Conservation (phyloP, 257 asterid genomes). For the Orobanche coerulescens region DNA sequence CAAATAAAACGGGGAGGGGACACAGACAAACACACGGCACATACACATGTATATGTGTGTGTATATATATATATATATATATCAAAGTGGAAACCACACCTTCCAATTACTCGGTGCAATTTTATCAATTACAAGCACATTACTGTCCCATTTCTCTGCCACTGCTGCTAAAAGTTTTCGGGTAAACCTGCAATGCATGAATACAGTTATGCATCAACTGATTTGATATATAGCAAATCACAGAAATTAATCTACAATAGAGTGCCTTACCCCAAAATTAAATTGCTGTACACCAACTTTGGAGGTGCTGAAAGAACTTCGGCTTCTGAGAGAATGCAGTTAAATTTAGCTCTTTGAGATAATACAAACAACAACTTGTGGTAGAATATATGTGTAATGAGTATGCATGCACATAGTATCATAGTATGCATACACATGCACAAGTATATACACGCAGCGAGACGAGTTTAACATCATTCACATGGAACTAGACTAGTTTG, state of each 20-base stretch:
- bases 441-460: background rate
- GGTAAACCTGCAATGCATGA: constrained; percentile 58
- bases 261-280: constrained; percentile 61
- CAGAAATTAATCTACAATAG: background rate
- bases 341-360: constrained; percentile 14
- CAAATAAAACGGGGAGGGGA: background rate
- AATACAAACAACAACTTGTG: background rate
- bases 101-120: constrained; percentile 76
- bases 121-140: constrained; percentile 64
- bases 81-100: constrained; percentile 38
- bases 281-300: constrained; percentile 90
- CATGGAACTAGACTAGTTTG: background rate
- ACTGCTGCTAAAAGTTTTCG: constrained; percentile 83
- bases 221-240: background rate
- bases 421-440: background rate
- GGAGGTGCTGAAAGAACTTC: constrained; percentile 95
- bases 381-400: background rate
- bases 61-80: background rate
- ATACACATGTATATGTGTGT: background rate
- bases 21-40: no score
- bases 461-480: background rate
- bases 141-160: constrained; percentile 72
- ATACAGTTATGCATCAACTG: constrained; percentile 13
- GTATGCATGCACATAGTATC: no score
- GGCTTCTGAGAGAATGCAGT: constrained; percentile 46